Base-by-base conservation (phyloP, 192 early-diverging fungal genomes). In the Linnemannia exigua region DNA sequence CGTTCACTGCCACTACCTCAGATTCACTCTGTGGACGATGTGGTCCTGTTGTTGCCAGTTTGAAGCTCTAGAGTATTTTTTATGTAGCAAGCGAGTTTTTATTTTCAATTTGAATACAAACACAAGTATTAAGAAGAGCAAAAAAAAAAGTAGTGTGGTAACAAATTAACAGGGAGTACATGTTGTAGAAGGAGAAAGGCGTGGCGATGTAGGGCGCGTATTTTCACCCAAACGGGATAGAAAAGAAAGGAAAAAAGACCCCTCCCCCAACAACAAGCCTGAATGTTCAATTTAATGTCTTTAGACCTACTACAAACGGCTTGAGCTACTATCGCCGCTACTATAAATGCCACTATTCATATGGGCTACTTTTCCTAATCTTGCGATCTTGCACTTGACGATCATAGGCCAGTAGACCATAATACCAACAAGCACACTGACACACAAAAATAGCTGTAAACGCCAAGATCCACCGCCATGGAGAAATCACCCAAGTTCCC, bases 11-110 rank as follows among this genome's bases (percentile, higher is more conserved):
- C 6, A 52, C 50, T 0, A 70, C 80, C 8, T 86, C 81, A 1
- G 87, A 91, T 38, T 35, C 73, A 7, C 82, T 96, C 8, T 96
- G 95, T 81, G 35, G 51, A 25, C 91, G 95, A 70, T 96, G 95
- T 77, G 78, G 78, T 28, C 70, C 67, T 25, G 90, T 87, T 14
- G 75, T 91, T 20, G 77, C 70, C 0, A 72, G 68, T 28, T 37
- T 82, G n/a, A 11, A 61, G 28, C 37, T 9, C n/a, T 44, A 38
- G 36, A 22, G 8, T 7, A 7, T 15, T 31, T 48, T 25, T 67
- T 76, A 47, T 14, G 25, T 46, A 38, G 6, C 52, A 14, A 31
- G 28, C 11, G 3, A 6, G 35, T 1, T 17, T 35, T 52, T 52
- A 16, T n/a, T 48, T 73, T 70, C 7, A 33, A 35, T 28, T 41